These are phyloP conservation scores for Pythium brachiatum DNA, from an alignment of 352 stramenopile genomes.

Conservation along the genomic window DNA sequence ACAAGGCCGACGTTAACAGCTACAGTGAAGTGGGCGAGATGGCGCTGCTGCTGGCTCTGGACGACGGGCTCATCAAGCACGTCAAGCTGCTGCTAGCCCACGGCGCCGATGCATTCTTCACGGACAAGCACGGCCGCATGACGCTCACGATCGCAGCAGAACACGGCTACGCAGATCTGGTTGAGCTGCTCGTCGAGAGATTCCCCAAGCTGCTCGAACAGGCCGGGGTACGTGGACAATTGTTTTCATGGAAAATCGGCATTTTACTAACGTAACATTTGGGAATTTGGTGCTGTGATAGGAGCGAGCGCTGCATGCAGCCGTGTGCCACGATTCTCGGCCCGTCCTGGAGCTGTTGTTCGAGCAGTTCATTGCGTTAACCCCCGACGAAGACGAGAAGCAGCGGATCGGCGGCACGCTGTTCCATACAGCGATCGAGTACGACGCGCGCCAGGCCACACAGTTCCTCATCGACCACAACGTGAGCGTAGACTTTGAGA, in stretches of 20 bases:
- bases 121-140: constrained; percentile 30
- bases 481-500: constrained; percentile 13
- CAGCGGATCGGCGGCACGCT: constrained; percentile 13
- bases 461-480: constrained; percentile 11
- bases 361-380: constrained; percentile 6
- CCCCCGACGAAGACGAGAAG: not conserved
- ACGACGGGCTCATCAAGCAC: constrained; percentile 47
- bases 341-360: constrained; percentile 17
- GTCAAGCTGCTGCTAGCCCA: constrained; percentile 40
- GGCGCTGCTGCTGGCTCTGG: constrained; percentile 33
- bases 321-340: constrained; percentile 17
- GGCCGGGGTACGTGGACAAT: constrained; percentile 6
- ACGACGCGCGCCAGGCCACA: constrained; percentile 6
- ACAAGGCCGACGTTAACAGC: constrained; percentile 32
- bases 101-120: constrained; percentile 28
- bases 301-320: constrained; percentile 17
- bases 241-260: not conserved
- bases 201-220: constrained; percentile 15
- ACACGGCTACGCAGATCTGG: constrained; percentile 40
- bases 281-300: not conserved
- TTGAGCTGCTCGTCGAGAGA: constrained; percentile 27
- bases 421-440: constrained; percentile 24
- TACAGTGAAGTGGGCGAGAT: constrained; percentile 34
- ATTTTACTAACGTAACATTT: not conserved
- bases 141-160: constrained; percentile 40